Evolutionary conservation across 768 basidiomycete genomes (phyloP).

Genomic region (Boletus pseudo-olivaceus): DNA sequence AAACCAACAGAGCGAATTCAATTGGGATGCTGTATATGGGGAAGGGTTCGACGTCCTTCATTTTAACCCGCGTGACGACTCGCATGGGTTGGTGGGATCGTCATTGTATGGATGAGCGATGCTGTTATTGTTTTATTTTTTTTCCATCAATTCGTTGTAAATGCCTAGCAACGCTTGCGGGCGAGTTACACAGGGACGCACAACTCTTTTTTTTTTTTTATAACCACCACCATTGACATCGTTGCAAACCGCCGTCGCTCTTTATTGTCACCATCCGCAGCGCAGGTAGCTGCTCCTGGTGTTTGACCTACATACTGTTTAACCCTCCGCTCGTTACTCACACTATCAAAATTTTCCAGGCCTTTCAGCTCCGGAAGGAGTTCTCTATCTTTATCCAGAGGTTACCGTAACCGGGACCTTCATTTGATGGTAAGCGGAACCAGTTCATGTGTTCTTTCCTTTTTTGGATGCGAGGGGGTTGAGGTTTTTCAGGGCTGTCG

Average conservation of each 20-base stretch:
- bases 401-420: slow-evolving; percentile 12
- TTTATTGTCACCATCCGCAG: not conserved
- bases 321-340: slow-evolving; percentile 8
- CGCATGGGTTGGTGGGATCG: slow-evolving; percentile 12
- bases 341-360: not conserved
- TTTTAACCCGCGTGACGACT: slow-evolving; percentile 33
- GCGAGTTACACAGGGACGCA: not conserved
- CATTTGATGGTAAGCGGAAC: slow-evolving; percentile 28
- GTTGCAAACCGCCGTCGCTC: not conserved
- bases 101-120: slow-evolving; percentile 21
- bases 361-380: not conserved
- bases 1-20: slow-evolving; percentile 65
- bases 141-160: slow-evolving; percentile 6
- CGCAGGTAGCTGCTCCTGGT: slow-evolving; percentile 10
- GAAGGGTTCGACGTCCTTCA: slow-evolving; percentile 68
- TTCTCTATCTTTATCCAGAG: not conserved
- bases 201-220: not conserved
- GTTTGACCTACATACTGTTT: not conserved
- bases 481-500: slow-evolving; percentile 34
- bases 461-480: slow-evolving; percentile 27
- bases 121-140: slow-evolving; percentile 20
- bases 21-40: slow-evolving; percentile 68
- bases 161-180: slow-evolving; percentile 26
- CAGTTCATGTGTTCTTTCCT: slow-evolving; percentile 23
- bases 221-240: not conserved